Evolutionary conservation across 176 grass and related monocot species (phyloP).

Genomic region (Aegilops bicornis): DNA sequence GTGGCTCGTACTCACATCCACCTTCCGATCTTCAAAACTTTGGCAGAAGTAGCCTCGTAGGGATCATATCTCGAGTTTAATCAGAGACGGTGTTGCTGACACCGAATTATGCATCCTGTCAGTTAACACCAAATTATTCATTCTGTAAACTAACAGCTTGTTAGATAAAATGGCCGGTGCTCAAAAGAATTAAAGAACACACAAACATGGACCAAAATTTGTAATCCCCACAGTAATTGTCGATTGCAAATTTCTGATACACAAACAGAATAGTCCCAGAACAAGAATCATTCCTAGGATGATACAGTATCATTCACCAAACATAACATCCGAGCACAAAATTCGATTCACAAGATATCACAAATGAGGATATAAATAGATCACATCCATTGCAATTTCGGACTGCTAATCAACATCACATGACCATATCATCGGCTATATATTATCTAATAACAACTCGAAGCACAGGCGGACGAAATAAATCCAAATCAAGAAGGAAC

Average conservation of each 20-base stretch:
- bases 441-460: neutral
- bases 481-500: neutral
- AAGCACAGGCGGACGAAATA: neutral
- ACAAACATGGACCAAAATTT: neutral
- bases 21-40: constrained; percentile 36
- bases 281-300: neutral
- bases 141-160: neutral
- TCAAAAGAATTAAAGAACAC: neutral
- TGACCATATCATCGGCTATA: neutral
- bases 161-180: neutral
- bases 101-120: neutral
- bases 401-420: neutral
- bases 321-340: neutral
- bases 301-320: neutral
- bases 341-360: neutral
- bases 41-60: constrained; percentile 41
- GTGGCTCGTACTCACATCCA: constrained; percentile 40
- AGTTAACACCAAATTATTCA: neutral
- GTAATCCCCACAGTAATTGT: neutral
- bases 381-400: neutral
- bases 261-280: neutral
- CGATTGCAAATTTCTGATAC: neutral
- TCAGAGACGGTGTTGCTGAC: too few species aligned
- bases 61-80: neutral
- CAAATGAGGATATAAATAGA: neutral